These are phyloP conservation scores for Gonapodya sp. DNA, from an alignment of 192 early-diverging fungal species.

Conservation along the genomic window DNA sequence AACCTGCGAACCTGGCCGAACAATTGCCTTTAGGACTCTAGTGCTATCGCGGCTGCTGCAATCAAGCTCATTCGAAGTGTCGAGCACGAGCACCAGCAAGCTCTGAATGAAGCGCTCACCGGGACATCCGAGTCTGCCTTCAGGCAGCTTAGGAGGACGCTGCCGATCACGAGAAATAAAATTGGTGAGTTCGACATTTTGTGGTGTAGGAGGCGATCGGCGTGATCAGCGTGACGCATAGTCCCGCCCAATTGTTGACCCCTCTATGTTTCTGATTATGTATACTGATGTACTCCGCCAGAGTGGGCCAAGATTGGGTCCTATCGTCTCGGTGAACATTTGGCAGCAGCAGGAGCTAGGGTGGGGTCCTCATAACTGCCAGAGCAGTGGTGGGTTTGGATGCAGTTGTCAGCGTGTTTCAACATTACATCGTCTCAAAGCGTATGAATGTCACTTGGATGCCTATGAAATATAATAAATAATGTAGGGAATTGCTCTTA, in stretches of 20 bases:
- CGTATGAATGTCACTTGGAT: no score
- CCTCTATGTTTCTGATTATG: not conserved
- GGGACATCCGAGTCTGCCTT: slow-evolving; percentile 82
- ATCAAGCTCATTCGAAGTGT: slow-evolving; percentile 54
- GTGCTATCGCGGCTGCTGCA: slow-evolving; percentile 36
- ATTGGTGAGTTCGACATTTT: slow-evolving; percentile 43
- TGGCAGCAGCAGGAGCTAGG: not conserved
- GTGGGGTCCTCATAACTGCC: not conserved
- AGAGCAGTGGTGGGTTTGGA: no score
- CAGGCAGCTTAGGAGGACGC: slow-evolving; percentile 74
- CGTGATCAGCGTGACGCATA: no score
- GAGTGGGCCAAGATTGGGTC: not conserved
- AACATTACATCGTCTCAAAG: no score
- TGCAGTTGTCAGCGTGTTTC: no score
- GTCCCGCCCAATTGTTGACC: not conserved
- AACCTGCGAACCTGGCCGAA: no score
- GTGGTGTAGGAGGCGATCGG: no score
- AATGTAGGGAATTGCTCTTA: no score
- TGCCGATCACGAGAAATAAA: slow-evolving; percentile 87
- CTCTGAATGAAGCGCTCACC: slow-evolving; percentile 70
- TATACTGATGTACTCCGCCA: no score
- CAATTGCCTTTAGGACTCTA: slow-evolving; percentile 22
- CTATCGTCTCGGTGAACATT: not conserved
- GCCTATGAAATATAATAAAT: no score
- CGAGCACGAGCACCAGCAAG: slow-evolving; percentile 75